Percentiles rank a stretch among this genome's conserved stretches.
Conservation (phyloP, 257 asterid genomes). For the Capsicum baccatum region DNA sequence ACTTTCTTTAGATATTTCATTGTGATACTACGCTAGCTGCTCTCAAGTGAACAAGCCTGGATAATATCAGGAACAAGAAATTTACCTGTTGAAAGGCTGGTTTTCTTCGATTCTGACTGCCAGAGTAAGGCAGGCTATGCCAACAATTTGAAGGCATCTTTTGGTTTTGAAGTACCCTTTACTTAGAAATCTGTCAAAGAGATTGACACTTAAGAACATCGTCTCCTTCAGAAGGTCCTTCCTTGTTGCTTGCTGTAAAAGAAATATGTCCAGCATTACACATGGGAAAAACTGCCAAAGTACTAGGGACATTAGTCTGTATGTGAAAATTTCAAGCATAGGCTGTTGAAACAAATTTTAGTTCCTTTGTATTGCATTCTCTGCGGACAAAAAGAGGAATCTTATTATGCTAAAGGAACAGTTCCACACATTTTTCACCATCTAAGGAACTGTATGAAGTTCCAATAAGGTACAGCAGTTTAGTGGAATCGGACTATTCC, state of each 20-base stretch:
- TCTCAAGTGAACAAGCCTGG: conserved; percentile 7
- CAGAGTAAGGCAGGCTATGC: conserved; percentile 89
- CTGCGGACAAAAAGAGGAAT: not conserved
- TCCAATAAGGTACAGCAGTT: not conserved
- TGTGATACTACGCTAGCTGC: not conserved
- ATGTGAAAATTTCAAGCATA: not conserved
- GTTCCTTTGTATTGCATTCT: not conserved
- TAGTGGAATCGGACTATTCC: not conserved
- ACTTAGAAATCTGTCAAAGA: conserved; percentile 81
- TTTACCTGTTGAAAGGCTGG: conserved; percentile 85
- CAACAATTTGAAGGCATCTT: conserved; percentile 81
- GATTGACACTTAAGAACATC: conserved; percentile 82
- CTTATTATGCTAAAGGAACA: not conserved
- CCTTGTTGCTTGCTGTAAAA: conserved; percentile 68
- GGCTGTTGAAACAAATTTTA: not conserved
- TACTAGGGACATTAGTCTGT: not conserved
- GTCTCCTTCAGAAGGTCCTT: conserved; percentile 84
- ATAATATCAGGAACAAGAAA: conserved; percentile 22
- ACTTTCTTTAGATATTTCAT: not conserved
- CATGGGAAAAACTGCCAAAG: not conserved
- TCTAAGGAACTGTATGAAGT: not conserved
- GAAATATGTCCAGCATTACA: not conserved
- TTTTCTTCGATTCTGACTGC: conserved; percentile 98
- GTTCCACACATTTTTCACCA: not conserved
- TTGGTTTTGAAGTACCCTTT: conserved; percentile 77